These are phyloP conservation scores for Fistulifera pelliculosa DNA, from an alignment of 108 stramenopile genomes.

Conservation along the genomic window DNA sequence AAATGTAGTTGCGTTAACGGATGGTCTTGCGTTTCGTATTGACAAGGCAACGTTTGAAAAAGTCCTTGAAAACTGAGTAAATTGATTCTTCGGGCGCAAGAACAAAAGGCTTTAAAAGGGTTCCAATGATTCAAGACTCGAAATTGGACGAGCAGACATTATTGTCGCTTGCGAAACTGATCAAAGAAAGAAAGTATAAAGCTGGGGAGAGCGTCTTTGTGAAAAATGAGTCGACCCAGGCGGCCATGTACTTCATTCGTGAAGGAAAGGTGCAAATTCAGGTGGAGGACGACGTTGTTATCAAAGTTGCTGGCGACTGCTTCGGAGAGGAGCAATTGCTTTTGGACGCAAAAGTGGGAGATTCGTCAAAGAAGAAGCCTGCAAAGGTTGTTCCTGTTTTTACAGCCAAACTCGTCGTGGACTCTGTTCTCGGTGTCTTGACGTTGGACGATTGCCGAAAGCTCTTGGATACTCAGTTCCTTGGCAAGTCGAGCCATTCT, in stretches of 20 bases:
- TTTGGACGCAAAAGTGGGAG: slow-evolving; percentile 5
- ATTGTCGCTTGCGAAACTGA: slow-evolving; percentile 36
- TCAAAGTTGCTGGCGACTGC: not conserved
- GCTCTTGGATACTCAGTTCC: slow-evolving; percentile 28
- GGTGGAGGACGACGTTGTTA: slow-evolving; percentile 13
- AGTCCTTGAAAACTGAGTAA: slow-evolving; percentile 29
- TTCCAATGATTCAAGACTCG: slow-evolving; percentile 25
- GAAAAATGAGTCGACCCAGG: slow-evolving; percentile 47
- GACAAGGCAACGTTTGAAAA: slow-evolving; percentile 54
- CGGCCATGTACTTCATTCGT: slow-evolving; percentile 50
- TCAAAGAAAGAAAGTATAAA: slow-evolving; percentile 39
- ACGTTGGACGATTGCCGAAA: slow-evolving; percentile 59
- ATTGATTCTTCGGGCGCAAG: slow-evolving; percentile 28
- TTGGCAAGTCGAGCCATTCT: not conserved
- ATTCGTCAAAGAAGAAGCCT: slow-evolving; percentile 9
- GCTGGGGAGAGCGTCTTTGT: slow-evolving; percentile 57
- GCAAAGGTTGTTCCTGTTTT: slow-evolving; percentile 26
- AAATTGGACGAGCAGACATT: slow-evolving; percentile 42
- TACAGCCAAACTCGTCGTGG: slow-evolving; percentile 39
- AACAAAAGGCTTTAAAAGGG: slow-evolving; percentile 9
- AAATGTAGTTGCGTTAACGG: slow-evolving; percentile 57
- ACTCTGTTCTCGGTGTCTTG: slow-evolving; percentile 58
- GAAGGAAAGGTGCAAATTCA: slow-evolving; percentile 41
- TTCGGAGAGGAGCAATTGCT: slow-evolving; percentile 14
- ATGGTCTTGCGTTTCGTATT: slow-evolving; percentile 26